Evolutionary conservation across 257 asterid genomes (phyloP), one percentile per base, ranked within the genome.

Genomic region (Sherardia arvensis): DNA sequence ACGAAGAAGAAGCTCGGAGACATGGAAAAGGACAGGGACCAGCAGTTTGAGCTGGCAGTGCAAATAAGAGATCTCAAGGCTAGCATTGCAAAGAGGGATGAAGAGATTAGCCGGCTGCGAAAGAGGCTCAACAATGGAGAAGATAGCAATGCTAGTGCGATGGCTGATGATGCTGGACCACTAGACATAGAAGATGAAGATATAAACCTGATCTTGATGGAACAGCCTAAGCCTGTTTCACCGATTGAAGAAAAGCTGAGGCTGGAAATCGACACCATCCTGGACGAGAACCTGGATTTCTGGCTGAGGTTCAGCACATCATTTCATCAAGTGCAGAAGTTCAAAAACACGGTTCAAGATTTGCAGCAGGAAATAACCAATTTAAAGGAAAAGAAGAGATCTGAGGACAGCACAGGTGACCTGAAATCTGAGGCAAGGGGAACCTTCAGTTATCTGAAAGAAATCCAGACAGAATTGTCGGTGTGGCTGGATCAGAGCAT

Each of bases 271-370:
- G 97, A 92, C 33, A 85, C 90, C 14, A 80, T 92, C 40, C 86
- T 89, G 43, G 96, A 90, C 4, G 99, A 89, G 59, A 92, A 92
- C 73, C 64, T 92, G 57, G 91, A 87, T 64, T 92, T 89, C 88
- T 92, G 97, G 99, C 61, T 92, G 61, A 84, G 96, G 66, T 92
- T 92, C 49, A 92, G 99, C 88, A 82, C 96, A 0, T 64, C 95
- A 8, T 87, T 78, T 61, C 97, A 92, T 70, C 97, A 87, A 79
- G 83, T 89, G 6, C 96, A 82, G 74, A 92, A 92, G 62, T 90
- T 85, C 85, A 85, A 79, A 77, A 85, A 82, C 17, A 85, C 84
- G 32, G 90, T 77, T 14, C 80, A 80, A 55, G 99, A 92, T 66
- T 77, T 89, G 62, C 76, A 82, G 74, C 77, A 73, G 0, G 99